Conservation (phyloP, 441 rosid species). For the Syzygium syzygioides region DNA sequence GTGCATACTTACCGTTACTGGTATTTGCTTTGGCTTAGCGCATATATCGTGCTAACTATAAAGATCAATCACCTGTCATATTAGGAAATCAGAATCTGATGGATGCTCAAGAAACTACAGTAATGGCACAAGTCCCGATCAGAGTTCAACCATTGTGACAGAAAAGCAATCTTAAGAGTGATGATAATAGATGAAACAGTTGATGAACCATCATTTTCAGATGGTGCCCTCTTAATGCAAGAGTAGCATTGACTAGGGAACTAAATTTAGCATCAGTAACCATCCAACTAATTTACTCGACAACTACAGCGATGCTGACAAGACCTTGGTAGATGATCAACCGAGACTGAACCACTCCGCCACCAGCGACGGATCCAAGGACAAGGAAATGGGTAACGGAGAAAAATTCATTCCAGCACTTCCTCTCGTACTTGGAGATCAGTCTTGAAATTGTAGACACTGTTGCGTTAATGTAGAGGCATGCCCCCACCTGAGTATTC, state of each 20-base stretch:
- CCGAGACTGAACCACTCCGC: not conserved
- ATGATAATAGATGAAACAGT: not conserved
- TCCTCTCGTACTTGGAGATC: not conserved
- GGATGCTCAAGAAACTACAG: not conserved
- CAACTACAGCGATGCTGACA: not conserved
- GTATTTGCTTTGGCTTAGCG: not conserved
- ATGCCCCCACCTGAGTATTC: conserved; percentile 91
- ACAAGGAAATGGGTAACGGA: not conserved
- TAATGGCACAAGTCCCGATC: not conserved
- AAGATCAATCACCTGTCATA: not conserved
- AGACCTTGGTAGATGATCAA: not conserved
- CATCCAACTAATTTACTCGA: not conserved
- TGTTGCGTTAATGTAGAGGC: conserved; percentile 24
- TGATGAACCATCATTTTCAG: not conserved
- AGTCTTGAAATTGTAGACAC: not conserved
- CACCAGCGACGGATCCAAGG: not conserved
- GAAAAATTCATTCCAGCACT: not conserved
- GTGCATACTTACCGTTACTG: not conserved
- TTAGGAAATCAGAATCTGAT: not conserved
- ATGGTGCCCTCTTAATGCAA: not conserved
- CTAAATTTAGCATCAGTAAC: not conserved
- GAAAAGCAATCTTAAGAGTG: not conserved
- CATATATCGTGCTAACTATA: not conserved
- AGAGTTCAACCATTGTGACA: not conserved
- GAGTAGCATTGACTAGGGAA: not conserved